Evolutionary conservation across 768 basidiomycete species (phyloP).

Genomic region (Crepidotus variabilis): DNA sequence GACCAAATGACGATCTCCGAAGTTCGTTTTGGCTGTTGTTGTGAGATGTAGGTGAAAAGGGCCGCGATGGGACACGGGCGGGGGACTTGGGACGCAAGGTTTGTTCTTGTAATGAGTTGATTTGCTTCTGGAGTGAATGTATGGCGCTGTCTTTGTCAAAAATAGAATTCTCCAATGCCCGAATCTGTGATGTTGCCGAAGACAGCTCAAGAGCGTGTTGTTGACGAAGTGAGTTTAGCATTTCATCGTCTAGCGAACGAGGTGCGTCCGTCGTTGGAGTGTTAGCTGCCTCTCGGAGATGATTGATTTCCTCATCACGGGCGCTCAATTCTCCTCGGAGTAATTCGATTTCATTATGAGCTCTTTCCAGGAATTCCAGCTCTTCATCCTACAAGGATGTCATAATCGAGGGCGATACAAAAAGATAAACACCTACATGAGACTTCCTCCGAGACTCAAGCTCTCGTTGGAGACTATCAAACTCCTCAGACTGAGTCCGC

Average conservation of each 20-base stretch:
- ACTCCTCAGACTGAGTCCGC: constrained; percentile 49
- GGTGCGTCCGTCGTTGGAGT: constrained; percentile 36
- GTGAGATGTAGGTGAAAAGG: constrained; percentile 41
- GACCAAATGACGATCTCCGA: constrained; percentile 33
- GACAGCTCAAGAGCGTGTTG: constrained; percentile 82
- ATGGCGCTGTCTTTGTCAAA: constrained; percentile 71
- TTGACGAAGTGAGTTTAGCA: constrained; percentile 65
- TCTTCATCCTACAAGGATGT: constrained; percentile 48
- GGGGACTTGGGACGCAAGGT: constrained; percentile 42
- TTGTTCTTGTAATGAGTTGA: constrained; percentile 64
- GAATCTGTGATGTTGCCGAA: constrained; percentile 72
- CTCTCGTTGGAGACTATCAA: constrained; percentile 48
- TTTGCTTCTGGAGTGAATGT: constrained; percentile 66
- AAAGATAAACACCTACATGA: constrained; percentile 21
- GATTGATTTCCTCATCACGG: constrained; percentile 67
- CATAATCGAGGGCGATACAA: constrained; percentile 1
- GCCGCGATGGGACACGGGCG: constrained; percentile 41
- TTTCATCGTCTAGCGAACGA: constrained; percentile 68
- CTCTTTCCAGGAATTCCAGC: constrained; percentile 55
- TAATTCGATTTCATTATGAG: constrained; percentile 68
- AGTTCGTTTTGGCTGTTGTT: constrained; percentile 26
- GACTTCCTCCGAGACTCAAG: constrained; percentile 41
- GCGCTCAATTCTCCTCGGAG: constrained; percentile 56
- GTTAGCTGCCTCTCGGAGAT: constrained; percentile 44
- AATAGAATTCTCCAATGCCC: constrained; percentile 66